Evolutionary conservation across 345 rosid species (phyloP).

Genomic region (Lumnitzera racemosa): DNA sequence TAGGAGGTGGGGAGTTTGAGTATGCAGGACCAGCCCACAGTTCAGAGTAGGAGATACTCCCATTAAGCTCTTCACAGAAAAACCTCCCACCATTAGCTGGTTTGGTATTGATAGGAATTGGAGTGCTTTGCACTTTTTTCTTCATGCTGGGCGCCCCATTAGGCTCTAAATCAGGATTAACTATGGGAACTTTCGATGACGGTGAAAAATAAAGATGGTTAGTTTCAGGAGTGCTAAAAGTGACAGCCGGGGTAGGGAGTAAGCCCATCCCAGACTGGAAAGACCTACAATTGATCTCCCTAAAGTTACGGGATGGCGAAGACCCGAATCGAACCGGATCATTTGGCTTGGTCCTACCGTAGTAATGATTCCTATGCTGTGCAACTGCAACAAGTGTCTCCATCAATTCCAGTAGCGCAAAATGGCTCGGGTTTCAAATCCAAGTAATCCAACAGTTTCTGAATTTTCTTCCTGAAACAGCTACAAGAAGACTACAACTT

Average conservation of each 20-base stretch:
- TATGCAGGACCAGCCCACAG: slow-evolving; percentile 98
- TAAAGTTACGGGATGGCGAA: slow-evolving; percentile 47
- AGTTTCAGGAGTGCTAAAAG: slow-evolving; percentile 22
- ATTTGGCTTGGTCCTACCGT: slow-evolving; percentile 24
- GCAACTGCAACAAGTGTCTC: slow-evolving; percentile 68
- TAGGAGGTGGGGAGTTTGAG: slow-evolving; percentile 92
- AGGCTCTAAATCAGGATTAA: slow-evolving; percentile 9
- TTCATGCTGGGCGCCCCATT: slow-evolving; percentile 8
- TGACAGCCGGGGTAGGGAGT: slow-evolving; percentile 51
- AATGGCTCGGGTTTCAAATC: background rate
- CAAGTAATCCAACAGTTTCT: background rate
- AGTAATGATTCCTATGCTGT: slow-evolving; percentile 62
- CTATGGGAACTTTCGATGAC: slow-evolving; percentile 25
- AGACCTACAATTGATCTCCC: slow-evolving; percentile 65
- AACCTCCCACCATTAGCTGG: slow-evolving; percentile 13
- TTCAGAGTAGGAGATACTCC: slow-evolving; percentile 49
- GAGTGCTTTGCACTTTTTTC: slow-evolving; percentile 27
- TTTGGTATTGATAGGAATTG: slow-evolving; percentile 42
- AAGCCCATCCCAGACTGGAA: slow-evolving; percentile 71
- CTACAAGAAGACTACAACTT: too few species aligned
- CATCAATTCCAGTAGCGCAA: slow-evolving; percentile 33
- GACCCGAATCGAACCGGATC: slow-evolving; percentile 36
- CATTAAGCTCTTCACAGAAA: slow-evolving; percentile 25
- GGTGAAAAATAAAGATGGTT: slow-evolving; percentile 16
- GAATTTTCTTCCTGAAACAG: too few species aligned